Conservation (phyloP, 2,329 filamentous ascomycete species). For the Hansfordia pulvinata region DNA sequence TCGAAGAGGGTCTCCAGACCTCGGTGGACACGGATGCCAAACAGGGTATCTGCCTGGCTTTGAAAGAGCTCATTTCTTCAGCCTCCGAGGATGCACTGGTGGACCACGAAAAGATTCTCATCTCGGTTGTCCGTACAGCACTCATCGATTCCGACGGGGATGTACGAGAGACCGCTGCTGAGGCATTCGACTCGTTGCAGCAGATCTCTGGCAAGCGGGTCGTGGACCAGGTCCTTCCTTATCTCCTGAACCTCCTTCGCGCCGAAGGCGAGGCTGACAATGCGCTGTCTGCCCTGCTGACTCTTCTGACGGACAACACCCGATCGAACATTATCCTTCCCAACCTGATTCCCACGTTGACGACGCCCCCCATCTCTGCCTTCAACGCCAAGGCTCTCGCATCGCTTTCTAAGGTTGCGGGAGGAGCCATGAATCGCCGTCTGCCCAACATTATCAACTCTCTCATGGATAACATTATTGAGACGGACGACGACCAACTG, state of each 20-base stretch:
- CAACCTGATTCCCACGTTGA: constrained; percentile 86
- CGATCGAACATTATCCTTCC: constrained; percentile 93
- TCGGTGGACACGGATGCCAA: constrained; percentile 86
- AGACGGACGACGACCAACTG: constrained; percentile 60
- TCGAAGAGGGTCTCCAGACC: constrained; percentile 80
- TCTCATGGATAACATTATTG: constrained; percentile 84
- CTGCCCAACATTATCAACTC: constrained; percentile 84
- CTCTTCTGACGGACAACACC: constrained; percentile 83
- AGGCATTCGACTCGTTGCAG: constrained; percentile 92
- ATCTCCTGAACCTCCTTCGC: constrained; percentile 79
- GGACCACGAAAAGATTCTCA: constrained; percentile 88
- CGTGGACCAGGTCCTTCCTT: constrained; percentile 88
- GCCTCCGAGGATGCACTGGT: constrained; percentile 80
- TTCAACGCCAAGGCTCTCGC: constrained; percentile 94
- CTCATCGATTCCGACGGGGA: constrained; percentile 81
- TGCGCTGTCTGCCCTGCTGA: constrained; percentile 82
- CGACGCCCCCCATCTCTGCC: constrained; percentile 75
- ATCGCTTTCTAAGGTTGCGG: constrained; percentile 83
- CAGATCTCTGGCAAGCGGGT: constrained; percentile 88
- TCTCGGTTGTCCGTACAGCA: constrained; percentile 85
- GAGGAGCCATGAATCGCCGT: constrained; percentile 78
- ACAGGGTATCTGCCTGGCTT: constrained; percentile 92
- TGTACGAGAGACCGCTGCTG: constrained; percentile 88
- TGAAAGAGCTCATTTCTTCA: constrained; percentile 84
- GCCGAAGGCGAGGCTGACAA: constrained; percentile 81